Base-by-base conservation (phyloP, 371 early-diverging fungal species). In the Mortierella sp. region DNA sequence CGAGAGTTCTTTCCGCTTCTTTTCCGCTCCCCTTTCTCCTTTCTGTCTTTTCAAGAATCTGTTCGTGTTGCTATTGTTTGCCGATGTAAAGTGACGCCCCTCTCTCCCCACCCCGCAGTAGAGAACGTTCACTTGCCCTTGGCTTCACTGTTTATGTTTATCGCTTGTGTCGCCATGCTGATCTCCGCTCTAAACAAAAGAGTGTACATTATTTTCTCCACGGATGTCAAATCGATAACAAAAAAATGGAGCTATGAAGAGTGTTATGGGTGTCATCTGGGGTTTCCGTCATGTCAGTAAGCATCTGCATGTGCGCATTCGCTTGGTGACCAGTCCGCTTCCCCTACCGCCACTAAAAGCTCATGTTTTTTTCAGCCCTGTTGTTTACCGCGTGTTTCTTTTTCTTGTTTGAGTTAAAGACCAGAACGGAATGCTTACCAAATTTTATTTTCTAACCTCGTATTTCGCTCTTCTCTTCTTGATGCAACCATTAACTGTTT, bases 401-500 rank as follows among this genome's bases (percentile, higher is more conserved):
- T 9, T 12, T 27, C 42, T 11, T 43, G 44, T 1, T 26, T 28
- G 42, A 24, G 12, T 21, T 53, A 8, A 4, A 21, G 11, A 28
- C 46, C 26, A 34, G 34, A 34, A 3, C 26, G 14, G 34, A 34
- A 3, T 53, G 66, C 62, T 62, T 69, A 62, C 52, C 58, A 61
- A 69, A 56, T 43, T 34, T 14, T 44, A 17, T 34, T 34, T 34
- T 11, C 37, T 11, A 34, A 34, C 14, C 2, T 4, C 37, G n/a
- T n/a, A n/a, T n/a, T n/a, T n/a, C n/a, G n/a, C n/a, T n/a, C 6
- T 42, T 19, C 28, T 50, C 17, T 58, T 53, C 23, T 11, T 4
- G 11, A 34, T 34, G 37, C 37, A n/a, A n/a, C n/a, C n/a, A n/a
- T n/a, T n/a, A n/a, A n/a, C n/a, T n/a, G n/a, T 34, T 4, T 11